Percentiles rank a stretch among this genome's conserved stretches.
These are phyloP conservation scores for Paramecium octaurelia DNA, from an alignment of 73 alveolate genomes.

Conservation along the genomic window DNA sequence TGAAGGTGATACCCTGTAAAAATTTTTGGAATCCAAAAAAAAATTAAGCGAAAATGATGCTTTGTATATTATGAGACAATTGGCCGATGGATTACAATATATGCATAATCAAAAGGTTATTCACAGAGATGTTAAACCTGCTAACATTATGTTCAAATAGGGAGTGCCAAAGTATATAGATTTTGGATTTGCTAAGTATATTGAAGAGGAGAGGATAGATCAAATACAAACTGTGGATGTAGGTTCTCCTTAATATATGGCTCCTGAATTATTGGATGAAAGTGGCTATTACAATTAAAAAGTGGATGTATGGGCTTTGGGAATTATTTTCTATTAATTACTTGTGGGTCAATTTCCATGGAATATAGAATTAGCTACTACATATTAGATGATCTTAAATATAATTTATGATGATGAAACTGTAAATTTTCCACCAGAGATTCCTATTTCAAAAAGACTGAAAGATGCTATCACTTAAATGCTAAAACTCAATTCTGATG, in stretches of 20 bases:
- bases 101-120: slow-evolving; percentile 3
- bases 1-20: neutral
- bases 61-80: neutral
- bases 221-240: neutral
- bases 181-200: slow-evolving; percentile 1
- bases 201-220: neutral
- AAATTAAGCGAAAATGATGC: neutral
- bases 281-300: neutral
- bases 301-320: neutral
- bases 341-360: neutral
- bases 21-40: neutral
- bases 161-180: slow-evolving; percentile 32
- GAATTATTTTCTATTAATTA: neutral
- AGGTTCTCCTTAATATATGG: neutral
- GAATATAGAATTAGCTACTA: neutral
- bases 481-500: neutral
- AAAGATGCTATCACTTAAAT: neutral
- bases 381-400: neutral
- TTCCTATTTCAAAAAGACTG: neutral
- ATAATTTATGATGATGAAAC: neutral
- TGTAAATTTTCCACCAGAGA: neutral
- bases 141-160: slow-evolving; percentile 38
- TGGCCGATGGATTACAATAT: neutral
- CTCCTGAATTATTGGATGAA: neutral
- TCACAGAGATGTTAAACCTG: slow-evolving; percentile 60